Percentiles rank a stretch among this genome's conserved stretches.
These are phyloP conservation scores for Medicago ruthenica DNA, from an alignment of 306 rosid genomes.

Conservation along the genomic window DNA sequence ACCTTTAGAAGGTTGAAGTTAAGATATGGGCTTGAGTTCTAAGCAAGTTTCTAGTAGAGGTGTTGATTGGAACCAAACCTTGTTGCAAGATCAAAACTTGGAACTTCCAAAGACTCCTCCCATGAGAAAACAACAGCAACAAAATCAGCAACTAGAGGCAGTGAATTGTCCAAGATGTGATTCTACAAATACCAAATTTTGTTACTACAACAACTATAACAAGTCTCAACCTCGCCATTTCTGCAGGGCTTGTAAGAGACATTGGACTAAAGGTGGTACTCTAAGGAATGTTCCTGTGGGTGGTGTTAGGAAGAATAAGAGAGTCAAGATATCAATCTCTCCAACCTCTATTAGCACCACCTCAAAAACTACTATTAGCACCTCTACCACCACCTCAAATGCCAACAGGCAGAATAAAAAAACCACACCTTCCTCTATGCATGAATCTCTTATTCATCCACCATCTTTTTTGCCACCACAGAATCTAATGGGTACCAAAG, in stretches of 20 bases:
- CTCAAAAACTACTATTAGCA: neutral
- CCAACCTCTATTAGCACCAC: conserved; percentile 31
- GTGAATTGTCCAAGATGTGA: conserved; percentile 94
- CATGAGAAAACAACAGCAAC: conserved; percentile 51
- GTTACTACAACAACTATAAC: conserved; percentile 98
- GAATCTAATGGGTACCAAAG: conserved; percentile 38
- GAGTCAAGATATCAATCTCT: conserved; percentile 55
- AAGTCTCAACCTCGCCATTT: conserved; percentile 91
- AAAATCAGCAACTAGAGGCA: conserved; percentile 56
- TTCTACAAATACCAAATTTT: conserved; percentile 85
- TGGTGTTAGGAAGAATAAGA: conserved; percentile 84
- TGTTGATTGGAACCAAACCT: conserved; percentile 64
- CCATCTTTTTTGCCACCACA: conserved; percentile 51
- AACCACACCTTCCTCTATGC: conserved; percentile 46
- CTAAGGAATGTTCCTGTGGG: conserved; percentile 94
- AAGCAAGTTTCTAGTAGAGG: conserved; percentile 75
- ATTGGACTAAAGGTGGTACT: conserved; percentile 98
- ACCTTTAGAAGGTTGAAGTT: conserved; percentile 1
- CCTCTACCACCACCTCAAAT: conserved; percentile 5
- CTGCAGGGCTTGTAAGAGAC: conserved; percentile 93
- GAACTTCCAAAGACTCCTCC: conserved; percentile 59
- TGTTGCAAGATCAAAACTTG: conserved; percentile 58
- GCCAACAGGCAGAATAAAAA: conserved; percentile 36
- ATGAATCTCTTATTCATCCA: conserved; percentile 48
- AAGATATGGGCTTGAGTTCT: conserved; percentile 84